Conservation (phyloP, 306 rosid species). For the Cajanus cajan region DNA sequence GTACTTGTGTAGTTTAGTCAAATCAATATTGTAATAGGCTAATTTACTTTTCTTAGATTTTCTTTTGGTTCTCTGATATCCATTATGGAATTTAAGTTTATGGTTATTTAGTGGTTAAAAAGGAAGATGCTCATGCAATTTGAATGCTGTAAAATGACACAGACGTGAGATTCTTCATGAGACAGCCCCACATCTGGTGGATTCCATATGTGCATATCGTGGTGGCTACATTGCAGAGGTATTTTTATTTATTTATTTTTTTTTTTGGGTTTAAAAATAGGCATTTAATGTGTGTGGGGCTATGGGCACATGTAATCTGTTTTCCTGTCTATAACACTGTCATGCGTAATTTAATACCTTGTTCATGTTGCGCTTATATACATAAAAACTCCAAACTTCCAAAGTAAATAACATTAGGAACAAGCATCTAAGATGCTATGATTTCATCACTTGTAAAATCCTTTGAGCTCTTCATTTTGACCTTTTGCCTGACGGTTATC, state of each 20-base stretch:
- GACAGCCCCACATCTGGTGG: conserved; percentile 67
- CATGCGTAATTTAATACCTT: neutral
- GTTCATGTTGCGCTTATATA: neutral
- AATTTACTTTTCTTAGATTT: conserved; percentile 24
- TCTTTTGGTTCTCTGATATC: conserved; percentile 2
- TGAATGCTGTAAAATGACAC: conserved; percentile 33
- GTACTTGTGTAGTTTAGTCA: conserved; percentile 32
- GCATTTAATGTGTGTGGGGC: neutral
- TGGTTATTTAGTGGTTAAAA: conserved; percentile 4
- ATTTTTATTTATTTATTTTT: conserved; percentile 6
- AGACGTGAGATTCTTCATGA: conserved; percentile 89
- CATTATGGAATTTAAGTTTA: conserved; percentile 20
- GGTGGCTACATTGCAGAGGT: conserved; percentile 93
- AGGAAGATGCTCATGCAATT: conserved; percentile 26
- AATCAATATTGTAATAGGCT: conserved; percentile 16
- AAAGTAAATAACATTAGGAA: neutral
- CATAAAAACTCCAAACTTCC: neutral
- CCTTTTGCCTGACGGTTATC: neutral
- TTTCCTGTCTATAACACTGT: neutral
- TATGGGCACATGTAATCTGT: neutral
- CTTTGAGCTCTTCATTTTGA: neutral
- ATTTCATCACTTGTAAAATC: neutral
- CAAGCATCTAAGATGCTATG: neutral
- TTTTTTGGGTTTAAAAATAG: neutral
- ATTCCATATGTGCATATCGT: conserved; percentile 77